These are phyloP conservation scores for Apostasia ramifera DNA, from an alignment of 106 monocot genomes.

Conservation along the genomic window DNA sequence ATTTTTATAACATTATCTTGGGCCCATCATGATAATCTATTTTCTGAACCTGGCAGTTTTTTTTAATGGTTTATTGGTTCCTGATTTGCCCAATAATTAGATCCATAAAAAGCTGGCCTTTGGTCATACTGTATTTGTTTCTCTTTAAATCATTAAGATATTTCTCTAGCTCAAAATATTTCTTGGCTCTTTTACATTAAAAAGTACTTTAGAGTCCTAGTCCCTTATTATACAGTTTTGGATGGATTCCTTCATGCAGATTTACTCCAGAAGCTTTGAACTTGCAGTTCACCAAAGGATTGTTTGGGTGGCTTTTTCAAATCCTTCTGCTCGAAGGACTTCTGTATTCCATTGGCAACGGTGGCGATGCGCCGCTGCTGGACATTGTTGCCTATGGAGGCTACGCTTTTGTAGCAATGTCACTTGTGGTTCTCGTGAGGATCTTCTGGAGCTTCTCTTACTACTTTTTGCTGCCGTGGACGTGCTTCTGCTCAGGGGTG, in stretches of 20 bases:
- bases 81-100: too few species aligned
- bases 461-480: slow-evolving; percentile 34
- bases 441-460: slow-evolving; percentile 29
- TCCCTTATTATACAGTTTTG: too few species aligned
- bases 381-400: slow-evolving; percentile 38
- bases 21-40: too few species aligned
- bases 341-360: slow-evolving; percentile 24
- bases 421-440: slow-evolving; percentile 17
- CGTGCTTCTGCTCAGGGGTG: slow-evolving; percentile 30
- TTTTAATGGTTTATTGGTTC: too few species aligned
- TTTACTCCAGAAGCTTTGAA: slow-evolving; percentile 32
- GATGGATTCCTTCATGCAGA: slow-evolving; percentile 3
- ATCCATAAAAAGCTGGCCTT: too few species aligned
- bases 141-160: too few species aligned
- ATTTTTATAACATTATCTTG: too few species aligned
- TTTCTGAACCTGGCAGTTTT: too few species aligned
- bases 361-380: slow-evolving; percentile 25
- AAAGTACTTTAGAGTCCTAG: too few species aligned
- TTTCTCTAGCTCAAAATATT: too few species aligned
- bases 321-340: slow-evolving; percentile 27
- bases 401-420: slow-evolving; percentile 29
- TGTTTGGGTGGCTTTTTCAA: slow-evolving; percentile 27
- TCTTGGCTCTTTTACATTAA: too few species aligned
- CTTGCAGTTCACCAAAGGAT: slow-evolving; percentile 37
- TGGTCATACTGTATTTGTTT: too few species aligned